Percentiles rank a stretch among this genome's conserved stretches.
These are phyloP conservation scores for Pelargonium citronellum DNA, from an alignment of 441 rosid species.

Conservation along the genomic window DNA sequence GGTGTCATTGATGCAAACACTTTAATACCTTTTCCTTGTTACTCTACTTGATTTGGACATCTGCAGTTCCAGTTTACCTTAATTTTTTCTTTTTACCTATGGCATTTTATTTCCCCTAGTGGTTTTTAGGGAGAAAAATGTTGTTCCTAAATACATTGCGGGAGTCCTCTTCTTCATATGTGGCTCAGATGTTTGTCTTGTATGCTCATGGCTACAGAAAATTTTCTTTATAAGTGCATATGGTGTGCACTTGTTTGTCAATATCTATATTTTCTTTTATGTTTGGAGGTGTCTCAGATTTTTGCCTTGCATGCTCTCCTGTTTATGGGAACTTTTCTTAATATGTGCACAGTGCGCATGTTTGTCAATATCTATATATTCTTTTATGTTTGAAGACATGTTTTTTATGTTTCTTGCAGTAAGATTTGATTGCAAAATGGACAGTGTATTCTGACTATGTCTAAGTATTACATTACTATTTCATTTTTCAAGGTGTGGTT, in stretches of 20 bases:
- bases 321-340: not conserved
- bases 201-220: not conserved
- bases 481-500: not conserved
- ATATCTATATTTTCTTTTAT: too few species aligned
- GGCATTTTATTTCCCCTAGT: not conserved
- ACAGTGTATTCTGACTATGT: not conserved
- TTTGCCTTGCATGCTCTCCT: not conserved
- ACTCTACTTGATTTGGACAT: not conserved
- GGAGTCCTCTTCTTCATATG: not conserved
- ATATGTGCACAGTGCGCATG: not conserved
- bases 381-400: not conserved
- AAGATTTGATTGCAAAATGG: not conserved
- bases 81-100: not conserved
- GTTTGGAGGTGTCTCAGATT: too few species aligned
- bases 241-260: not conserved
- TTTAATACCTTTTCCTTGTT: not conserved
- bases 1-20: not conserved
- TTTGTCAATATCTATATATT: not conserved
- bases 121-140: not conserved
- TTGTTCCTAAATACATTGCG: not conserved
- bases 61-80: not conserved
- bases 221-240: not conserved
- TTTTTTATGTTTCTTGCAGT: not conserved
- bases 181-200: not conserved
- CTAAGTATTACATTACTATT: too few species aligned